A percentile compares a stretch with the other conserved stretches of the same genome.
Evolutionary conservation across 805 yeast species (phyloP).

Genomic region (Scheffersomyces ergatensis): DNA sequence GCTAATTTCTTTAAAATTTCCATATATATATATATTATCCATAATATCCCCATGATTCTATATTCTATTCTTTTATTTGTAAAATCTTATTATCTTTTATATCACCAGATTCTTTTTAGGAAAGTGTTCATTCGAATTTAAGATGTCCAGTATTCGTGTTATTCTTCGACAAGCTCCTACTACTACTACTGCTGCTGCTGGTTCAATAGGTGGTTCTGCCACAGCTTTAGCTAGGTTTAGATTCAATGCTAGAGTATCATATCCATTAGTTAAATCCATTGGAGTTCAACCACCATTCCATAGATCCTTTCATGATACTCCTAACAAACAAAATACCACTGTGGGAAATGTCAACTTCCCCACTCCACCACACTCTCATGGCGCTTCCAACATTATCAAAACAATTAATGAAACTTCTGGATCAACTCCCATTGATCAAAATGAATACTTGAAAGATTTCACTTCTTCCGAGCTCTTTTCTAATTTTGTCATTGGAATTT

Average conservation of each 20-base stretch:
- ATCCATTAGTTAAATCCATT: too few species aligned
- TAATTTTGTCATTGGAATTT: constrained; percentile 64
- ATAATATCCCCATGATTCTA: too few species aligned
- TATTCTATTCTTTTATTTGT: too few species aligned
- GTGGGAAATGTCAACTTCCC: constrained; percentile 9
- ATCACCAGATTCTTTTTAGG: too few species aligned
- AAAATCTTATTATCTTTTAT: too few species aligned
- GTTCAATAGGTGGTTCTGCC: too few species aligned
- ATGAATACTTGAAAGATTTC: constrained; percentile 50
- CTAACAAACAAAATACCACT: constrained; percentile 18
- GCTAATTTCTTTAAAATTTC: too few species aligned
- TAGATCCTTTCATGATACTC: constrained; percentile 17
- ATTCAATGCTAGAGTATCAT: too few species aligned
- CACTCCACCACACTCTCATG: neutral
- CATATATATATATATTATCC: too few species aligned
- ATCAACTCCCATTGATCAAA: constrained; percentile 3
- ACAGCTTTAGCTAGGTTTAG: too few species aligned
- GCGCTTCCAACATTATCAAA: neutral
- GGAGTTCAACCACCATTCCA: too few species aligned
- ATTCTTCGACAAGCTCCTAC: neutral
- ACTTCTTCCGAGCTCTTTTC: constrained; percentile 57
- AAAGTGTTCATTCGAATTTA: too few species aligned
- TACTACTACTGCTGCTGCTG: neutral
- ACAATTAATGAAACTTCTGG: neutral
- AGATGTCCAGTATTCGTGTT: neutral